phyloP scores from a whole-genome alignment of 2,329 filamentous ascomycete genomes.

The Pseudogymnoascus sp. region DNA sequence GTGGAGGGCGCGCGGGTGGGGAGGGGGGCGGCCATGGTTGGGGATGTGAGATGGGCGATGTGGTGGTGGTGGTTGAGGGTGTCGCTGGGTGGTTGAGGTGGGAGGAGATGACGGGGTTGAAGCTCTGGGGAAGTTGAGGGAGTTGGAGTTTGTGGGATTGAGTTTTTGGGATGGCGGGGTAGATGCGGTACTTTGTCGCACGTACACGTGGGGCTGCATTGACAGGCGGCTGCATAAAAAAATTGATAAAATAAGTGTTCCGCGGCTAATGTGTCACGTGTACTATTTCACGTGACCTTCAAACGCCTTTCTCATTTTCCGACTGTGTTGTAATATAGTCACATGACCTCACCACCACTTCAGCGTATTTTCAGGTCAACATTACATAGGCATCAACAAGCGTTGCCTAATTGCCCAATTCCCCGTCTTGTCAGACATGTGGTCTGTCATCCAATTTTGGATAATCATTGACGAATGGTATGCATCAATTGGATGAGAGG shows the following conservation, averaged over 20 bases:
- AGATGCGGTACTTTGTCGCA: background rate
- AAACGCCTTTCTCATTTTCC: background rate
- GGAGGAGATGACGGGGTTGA: background rate
- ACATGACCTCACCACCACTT: too few species aligned
- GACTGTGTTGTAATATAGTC: too few species aligned
- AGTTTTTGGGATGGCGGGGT: slow-evolving; percentile 1
- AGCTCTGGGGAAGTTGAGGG: background rate
- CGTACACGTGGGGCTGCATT: background rate
- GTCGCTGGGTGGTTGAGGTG: background rate
- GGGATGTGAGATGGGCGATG: background rate
- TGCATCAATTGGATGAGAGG: background rate
- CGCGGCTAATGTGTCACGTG: background rate
- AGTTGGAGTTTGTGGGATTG: background rate
- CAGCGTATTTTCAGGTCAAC: too few species aligned
- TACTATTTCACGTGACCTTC: background rate
- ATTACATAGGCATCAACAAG: too few species aligned
- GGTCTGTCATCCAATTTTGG: background rate
- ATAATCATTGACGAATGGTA: background rate
- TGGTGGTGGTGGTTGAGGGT: background rate
- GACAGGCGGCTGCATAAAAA: slow-evolving; percentile 2
- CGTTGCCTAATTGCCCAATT: background rate
- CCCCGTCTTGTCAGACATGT: background rate
- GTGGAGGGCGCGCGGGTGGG: slow-evolving; percentile 3
- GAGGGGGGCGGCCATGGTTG: background rate
- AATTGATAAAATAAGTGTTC: background rate